Base-by-base conservation (phyloP, 164 flowering plant species). In the Taxillus chinensis region DNA sequence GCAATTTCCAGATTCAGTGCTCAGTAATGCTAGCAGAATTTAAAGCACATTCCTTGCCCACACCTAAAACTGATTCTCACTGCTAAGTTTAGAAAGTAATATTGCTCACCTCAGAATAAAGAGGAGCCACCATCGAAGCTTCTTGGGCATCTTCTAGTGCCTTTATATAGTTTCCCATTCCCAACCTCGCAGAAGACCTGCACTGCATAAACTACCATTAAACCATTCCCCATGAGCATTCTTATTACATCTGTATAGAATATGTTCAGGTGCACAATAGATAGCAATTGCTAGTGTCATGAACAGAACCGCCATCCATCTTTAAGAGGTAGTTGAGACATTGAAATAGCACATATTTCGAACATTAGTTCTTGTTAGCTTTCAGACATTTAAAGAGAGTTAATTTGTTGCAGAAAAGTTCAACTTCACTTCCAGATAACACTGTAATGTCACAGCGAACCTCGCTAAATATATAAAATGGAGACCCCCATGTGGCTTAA, bases 91-190 rank as follows among this genome's bases (percentile, higher is more conserved):
- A 53, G 13, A 5, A 48, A 61, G 27, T 39, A 45, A 10, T 52
- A 39, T 11, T 15, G 43, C 73, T 75, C 68, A 86, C 96, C 87
- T 87, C 86, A 60, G 77, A 60, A 70, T 80, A 87, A 13, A 57
- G 52, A 52, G 92, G 96, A 64, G 84, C 83, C 64, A 83, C 41
- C 41, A 39, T 54, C 57, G 75, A 64, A 64, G 97, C 93, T 66
- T 81, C 79, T 63, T 65, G 71, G 46, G 85, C 90, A 81, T 88
- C 98, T 70, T 82, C 89, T 68, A 92, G 86, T 65, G 97, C 93
- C 42, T 80, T 90, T 57, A 64, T 27, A 49, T 68, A 41, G 68
- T 90, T 72, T 27, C 80, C 82, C 77, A 78, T 66, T 38, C 69
- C 80, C 73, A 90, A 70, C 64, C 83, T 80, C 58, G 73, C 89